Evolutionary conservation across 164 flowering plant species (phyloP), one percentile per base, ranked within the genome.

Genomic region (Sedum album): DNA sequence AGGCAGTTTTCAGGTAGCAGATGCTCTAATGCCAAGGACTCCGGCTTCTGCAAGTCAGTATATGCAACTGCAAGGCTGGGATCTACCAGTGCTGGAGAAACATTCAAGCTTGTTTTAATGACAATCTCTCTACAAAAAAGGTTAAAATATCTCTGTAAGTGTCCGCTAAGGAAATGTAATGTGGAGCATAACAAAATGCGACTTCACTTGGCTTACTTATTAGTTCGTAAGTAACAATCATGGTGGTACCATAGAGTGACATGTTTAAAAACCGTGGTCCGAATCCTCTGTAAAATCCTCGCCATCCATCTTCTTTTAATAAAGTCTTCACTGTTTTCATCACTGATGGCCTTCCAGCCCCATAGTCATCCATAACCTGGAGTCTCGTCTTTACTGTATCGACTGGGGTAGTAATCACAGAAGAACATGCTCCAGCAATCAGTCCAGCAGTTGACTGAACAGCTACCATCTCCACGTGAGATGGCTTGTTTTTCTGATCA

Each of bases 141-240:
- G n/a, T n/a, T 11, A 33, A 8, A 23, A 35, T 2, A 38, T 38
- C 41, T 38, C 41, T 38, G 41, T 38, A 6, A 38, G 41, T 0
- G n/a, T 38, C 41, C 6, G 8, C 41, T 10, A 6, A 6, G 10
- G 41, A 38, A 38, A 38, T 38, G 41, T 6, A 38, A 6, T 10
- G 41, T 38, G 41, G 41, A 38, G 10, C 10, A 38, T n/a, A n/a
- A n/a, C n/a, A 10, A 38, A 38, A 38, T 38, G 6, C 6, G 41
- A 38, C n/a, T n/a, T n/a, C n/a, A 38, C 41, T 38, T 38, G 55
- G 74, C 89, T 53, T 86, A 89, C 97, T 91, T 77, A 85, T 86
- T 33, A 85, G 73, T 75, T 89, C 97, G 65, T 92, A 92, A n/a
- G 89, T 87, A 51, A 92, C 91, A 17, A 89, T 89, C 96, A 92